Evolutionary conservation across 2,329 filamentous ascomycete genomes (phyloP), one percentile per base, ranked within the genome.

Genomic region (Rhynchosporium secalis): DNA sequence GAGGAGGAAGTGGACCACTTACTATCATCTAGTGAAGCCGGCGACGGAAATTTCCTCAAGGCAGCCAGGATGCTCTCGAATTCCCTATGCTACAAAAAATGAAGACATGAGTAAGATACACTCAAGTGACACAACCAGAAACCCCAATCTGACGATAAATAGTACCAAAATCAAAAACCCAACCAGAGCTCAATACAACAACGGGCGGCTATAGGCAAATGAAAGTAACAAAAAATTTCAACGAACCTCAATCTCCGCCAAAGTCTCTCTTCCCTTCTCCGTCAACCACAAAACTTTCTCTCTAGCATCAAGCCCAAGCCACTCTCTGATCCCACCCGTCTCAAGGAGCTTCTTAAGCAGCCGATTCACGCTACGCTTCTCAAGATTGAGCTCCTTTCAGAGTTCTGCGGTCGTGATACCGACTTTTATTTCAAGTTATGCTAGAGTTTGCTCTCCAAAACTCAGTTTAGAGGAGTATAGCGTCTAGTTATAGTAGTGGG

Each of bases 371-470:
- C 66, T 60, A 26, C 49, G 59, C 10, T 49, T 59, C 2, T 62
- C 60, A 40, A 69, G 60, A 9, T 65, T 66, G 38, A 73, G 67
- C 13, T 66, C 64, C 7, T 49, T 40, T 51, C 65, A 63, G 29
- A 72, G 68, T n/a, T 57, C 58, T 1, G 63, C 54, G 4, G 62
- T 58, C 45, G 59, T 62, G 29, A 55, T 61, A 2, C 63, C 54
- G 3, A 62, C 54, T n/a, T 56, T 46, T 8, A 31, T 58, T 5
- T 33, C 4, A 20, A 9, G 6, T 6, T 28, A 13, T 12, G 3
- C 20, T 38, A 41, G 26, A 54, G 58, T 56, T 13, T 9, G 20
- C 20, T 20, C 1, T 20, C 20, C 20, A 20, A 20, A 20, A 20
- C 20, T 13, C 2, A 7, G n/a, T 20, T 9, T 28, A 3, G 45